phyloP scores from a whole-genome alignment of 768 basidiomycete genomes.

The Pleurotus cornucopiae region DNA sequence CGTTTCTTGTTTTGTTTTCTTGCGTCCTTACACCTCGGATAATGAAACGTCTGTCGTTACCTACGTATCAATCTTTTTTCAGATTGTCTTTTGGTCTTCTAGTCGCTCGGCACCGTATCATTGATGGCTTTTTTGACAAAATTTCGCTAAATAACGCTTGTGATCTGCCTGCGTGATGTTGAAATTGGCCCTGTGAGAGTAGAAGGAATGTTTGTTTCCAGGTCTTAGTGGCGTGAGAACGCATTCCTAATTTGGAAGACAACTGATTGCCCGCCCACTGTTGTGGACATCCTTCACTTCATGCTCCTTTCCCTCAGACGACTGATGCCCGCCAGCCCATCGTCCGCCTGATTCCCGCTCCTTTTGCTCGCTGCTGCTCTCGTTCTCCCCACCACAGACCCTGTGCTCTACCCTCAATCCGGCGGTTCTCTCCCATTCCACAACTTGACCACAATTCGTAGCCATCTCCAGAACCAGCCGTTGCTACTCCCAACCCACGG shows the following conservation, averaged over 20 bases:
- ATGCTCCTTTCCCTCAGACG: neutral
- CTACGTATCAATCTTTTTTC: constrained; percentile 26
- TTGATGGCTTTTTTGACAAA: neutral
- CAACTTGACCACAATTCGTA: neutral
- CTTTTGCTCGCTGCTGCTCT: constrained; percentile 2
- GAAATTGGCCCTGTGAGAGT: neutral
- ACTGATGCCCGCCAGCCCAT: neutral
- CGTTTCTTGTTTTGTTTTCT: constrained; percentile 10
- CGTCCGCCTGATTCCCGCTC: neutral
- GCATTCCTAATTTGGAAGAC: neutral
- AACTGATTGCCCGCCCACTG: neutral
- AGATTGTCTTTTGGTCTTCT: constrained; percentile 21
- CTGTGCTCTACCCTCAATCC: too few species aligned
- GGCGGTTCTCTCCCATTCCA: too few species aligned
- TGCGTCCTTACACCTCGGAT: constrained; percentile 24
- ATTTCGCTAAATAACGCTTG: neutral
- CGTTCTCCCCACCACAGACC: neutral
- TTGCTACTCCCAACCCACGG: neutral
- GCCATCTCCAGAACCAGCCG: neutral
- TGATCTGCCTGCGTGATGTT: neutral
- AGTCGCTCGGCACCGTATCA: constrained; percentile 9
- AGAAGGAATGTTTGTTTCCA: neutral
- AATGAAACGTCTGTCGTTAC: constrained; percentile 19
- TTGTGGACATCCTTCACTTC: neutral
- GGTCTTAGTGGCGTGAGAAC: constrained; percentile 2